Evolutionary conservation across 2,329 filamentous ascomycete species (phyloP).

Genomic region (Alternaria triticimaculans): DNA sequence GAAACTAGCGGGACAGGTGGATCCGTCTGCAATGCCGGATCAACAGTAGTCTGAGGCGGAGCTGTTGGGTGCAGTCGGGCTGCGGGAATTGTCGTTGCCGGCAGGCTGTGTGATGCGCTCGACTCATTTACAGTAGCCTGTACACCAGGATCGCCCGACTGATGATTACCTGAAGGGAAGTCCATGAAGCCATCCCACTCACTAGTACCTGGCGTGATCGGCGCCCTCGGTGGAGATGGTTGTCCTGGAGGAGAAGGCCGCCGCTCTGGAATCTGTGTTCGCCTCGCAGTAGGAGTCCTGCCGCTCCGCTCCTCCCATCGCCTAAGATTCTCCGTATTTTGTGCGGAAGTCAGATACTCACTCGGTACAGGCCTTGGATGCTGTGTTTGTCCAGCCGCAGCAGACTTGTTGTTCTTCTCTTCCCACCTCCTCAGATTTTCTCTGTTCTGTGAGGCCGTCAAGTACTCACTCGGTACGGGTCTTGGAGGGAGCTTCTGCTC

Average conservation of each 20-base stretch:
- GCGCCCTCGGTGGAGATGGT: not conserved
- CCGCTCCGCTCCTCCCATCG: not conserved
- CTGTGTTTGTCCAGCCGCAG: not conserved
- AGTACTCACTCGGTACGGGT: slow-evolving; percentile 4
- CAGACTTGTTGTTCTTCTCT: not conserved
- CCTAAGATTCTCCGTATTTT: not conserved
- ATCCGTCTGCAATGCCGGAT: not conserved
- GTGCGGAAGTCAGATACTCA: not conserved
- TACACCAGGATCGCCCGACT: not conserved
- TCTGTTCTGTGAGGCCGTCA: not conserved
- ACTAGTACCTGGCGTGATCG: slow-evolving; percentile 5
- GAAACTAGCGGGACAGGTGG: not conserved
- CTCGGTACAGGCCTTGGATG: not conserved
- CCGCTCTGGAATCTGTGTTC: not conserved
- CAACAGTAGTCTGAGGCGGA: not conserved
- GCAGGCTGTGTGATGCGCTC: not conserved
- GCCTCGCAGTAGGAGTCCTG: not conserved
- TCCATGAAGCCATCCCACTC: slow-evolving; percentile 15
- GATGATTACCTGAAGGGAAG: not conserved
- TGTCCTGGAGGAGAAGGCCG: not conserved
- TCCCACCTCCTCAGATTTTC: not conserved
- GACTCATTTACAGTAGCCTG: not conserved
- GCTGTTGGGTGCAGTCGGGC: not conserved
- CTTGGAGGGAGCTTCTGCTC: not conserved
- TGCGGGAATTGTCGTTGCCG: not conserved